Base-by-base conservation (phyloP, 345 rosid species). In the Populus tremula region DNA sequence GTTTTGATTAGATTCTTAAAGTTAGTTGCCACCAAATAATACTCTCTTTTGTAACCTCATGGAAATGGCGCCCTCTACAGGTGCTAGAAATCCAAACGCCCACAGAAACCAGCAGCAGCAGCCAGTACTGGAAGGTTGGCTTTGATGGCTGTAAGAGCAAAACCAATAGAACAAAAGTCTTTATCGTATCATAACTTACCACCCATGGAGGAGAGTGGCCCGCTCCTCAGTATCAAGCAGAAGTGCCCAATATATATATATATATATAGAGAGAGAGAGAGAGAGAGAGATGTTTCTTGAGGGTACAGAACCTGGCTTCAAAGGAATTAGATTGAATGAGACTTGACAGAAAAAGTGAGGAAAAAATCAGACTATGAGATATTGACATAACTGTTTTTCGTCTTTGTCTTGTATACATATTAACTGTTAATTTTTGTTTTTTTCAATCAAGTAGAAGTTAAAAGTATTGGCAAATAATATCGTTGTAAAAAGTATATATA, bases 111-210 rank as follows among this genome's bases (percentile, higher is more conserved):
- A 45, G 23, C 8, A 45, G 61, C 16, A 16, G 67, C 71, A n/a
- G 36, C 45, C 21, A 41, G 76, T 54, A 35, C 25, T 63, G 9
- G 59, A 20, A 53, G n/a, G 8, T 6, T 53, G 50, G 59, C 20
- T 53, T 53, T 53, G n/a, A 18, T 18, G 20, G 59, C 23, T 6
- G 8, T 20, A 20, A 53, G n/a, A 2, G 59, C 59, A 53, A 53
- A 53, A 6, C n/a, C 59, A 53, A 20, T 6, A 7, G 54, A 69
- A 72, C 62, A 67, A 68, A 45, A 54, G 61, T 75, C 72, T 54
- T 71, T 33, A 45, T 45, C 66, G 71, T 38, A 75, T 66, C 78
- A 38, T 76, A 62, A 47, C 70, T 69, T 71, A 61, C 81, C 76
- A 17, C 54, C 77, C 49, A 56, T 36, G 41, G 68, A 62, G 59